These are phyloP conservation scores for Lipomyces yamanashiensis DNA, from an alignment of 805 yeast genomes.

Conservation along the genomic window DNA sequence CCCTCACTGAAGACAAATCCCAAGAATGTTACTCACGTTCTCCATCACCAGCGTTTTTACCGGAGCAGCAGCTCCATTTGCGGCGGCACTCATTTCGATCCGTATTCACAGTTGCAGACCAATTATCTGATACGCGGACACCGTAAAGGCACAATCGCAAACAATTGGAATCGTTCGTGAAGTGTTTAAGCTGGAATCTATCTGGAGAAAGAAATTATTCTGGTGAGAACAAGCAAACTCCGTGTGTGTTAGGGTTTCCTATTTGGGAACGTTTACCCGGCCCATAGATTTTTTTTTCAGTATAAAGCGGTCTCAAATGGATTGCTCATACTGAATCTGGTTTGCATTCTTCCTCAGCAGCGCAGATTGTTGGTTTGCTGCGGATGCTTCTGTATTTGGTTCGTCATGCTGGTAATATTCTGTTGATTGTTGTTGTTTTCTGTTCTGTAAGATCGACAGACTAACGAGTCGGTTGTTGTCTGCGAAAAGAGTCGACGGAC, in stretches of 20 bases:
- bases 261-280: no score
- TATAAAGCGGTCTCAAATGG: no score
- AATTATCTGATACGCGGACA: not conserved
- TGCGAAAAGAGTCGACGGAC: slow-evolving; percentile 27
- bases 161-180: not conserved
- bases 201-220: no score
- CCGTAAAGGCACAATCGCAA: not conserved
- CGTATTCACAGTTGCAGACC: not conserved
- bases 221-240: no score
- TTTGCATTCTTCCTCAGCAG: not conserved
- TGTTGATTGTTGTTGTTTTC: not conserved
- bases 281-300: no score
- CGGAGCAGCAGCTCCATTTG: slow-evolving; percentile 16
- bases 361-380: not conserved
- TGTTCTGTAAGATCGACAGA: not conserved
- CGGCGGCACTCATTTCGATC: slow-evolving; percentile 6
- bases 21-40: slow-evolving; percentile 12
- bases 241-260: no score
- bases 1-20: no score
- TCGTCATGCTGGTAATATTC: slow-evolving; percentile 32
- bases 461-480: no score
- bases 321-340: no score
- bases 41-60: slow-evolving; percentile 25
- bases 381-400: slow-evolving; percentile 25
- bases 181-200: no score